Evolutionary conservation across 2,329 filamentous ascomycete species (phyloP), one percentile per base, ranked within the genome.

Genomic region (Onygena corvina): DNA sequence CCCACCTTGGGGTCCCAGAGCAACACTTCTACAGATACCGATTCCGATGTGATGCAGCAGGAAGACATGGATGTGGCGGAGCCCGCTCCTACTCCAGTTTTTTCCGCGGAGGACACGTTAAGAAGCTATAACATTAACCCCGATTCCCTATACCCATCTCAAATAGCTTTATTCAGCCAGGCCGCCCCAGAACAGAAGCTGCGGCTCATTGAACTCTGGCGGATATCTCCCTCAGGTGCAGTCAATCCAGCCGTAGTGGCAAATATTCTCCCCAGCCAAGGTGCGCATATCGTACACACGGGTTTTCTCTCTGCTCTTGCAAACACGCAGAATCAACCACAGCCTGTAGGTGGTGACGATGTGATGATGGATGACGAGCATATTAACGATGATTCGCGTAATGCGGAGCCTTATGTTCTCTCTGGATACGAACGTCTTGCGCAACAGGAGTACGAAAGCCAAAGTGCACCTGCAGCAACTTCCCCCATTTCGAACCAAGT

Each of bases 191-290:
- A 81, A 36, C 86, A 94, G 64, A 79, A 83, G 59, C 69, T 81
- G 50, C 79, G 86, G 18, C 74, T 94, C 12, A 73, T 94, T 33
- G 83, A 94, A 63, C 78, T 94, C 12, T 94, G 88, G 88, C 81
- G 79, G 52, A 86, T 89, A 56, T 86, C 80, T 51, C 85, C 85
- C 18, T 84, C 84, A 0, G 76, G 72, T 35, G 77, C 69, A 45
- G 74, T 76, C 48, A 76, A 78, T 55, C 70, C 73, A 2, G 67
- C 72, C 5, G 34, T 18, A 3, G 23, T 46, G 42, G 14, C 29
- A 46, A 30, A 46, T 14, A 46, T 46, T 3, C 12, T 21, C 21
- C 23, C 31, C 4, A 31, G 20, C n/a, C 46, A 46, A 21, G 30
- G 27, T 21, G 27, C 44, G n/a, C 44, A 31, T n/a, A 46, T 46